Evolutionary conservation across 1,284 basidiomycete genomes (phyloP).

Genomic region (Cryptococcus sp.): DNA sequence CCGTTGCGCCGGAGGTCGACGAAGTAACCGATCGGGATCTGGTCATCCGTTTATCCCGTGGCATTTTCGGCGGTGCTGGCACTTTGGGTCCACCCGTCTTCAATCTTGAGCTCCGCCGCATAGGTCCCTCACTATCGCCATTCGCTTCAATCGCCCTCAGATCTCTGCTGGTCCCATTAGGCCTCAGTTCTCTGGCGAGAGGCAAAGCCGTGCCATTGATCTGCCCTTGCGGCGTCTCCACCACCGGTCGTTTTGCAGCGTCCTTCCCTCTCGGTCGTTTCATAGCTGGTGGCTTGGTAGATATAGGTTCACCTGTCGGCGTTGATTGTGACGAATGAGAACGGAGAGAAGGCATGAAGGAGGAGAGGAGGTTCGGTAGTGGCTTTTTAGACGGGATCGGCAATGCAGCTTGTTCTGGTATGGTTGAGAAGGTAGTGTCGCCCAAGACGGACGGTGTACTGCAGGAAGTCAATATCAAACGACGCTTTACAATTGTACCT

Average conservation of each 20-base stretch:
- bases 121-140: slow-evolving; percentile 28
- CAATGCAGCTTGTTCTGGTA: slow-evolving; percentile 22
- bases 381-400: slow-evolving; percentile 28
- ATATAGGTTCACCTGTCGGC: slow-evolving; percentile 23
- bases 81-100: slow-evolving; percentile 28
- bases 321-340: slow-evolving; percentile 25
- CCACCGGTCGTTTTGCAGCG: slow-evolving; percentile 18
- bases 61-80: slow-evolving; percentile 15
- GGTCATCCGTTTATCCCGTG: slow-evolving; percentile 30
- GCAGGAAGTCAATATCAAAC: not conserved
- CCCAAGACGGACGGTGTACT: slow-evolving; percentile 39
- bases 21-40: slow-evolving; percentile 53
- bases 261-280: slow-evolving; percentile 45
- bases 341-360: slow-evolving; percentile 27
- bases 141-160: slow-evolving; percentile 35
- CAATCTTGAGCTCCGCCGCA: slow-evolving; percentile 43
- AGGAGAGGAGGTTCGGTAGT: slow-evolving; percentile 39
- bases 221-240: slow-evolving; percentile 24
- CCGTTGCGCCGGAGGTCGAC: slow-evolving; percentile 64
- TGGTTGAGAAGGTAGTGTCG: slow-evolving; percentile 43
- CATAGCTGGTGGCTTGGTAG: slow-evolving; percentile 46
- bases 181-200: slow-evolving; percentile 20
- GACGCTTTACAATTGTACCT: not conserved
- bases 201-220: slow-evolving; percentile 12
- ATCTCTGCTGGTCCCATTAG: slow-evolving; percentile 32